Base-by-base conservation (phyloP, 495 filamentous ascomycete genomes). In the Annulohypoxylon nitens region DNA sequence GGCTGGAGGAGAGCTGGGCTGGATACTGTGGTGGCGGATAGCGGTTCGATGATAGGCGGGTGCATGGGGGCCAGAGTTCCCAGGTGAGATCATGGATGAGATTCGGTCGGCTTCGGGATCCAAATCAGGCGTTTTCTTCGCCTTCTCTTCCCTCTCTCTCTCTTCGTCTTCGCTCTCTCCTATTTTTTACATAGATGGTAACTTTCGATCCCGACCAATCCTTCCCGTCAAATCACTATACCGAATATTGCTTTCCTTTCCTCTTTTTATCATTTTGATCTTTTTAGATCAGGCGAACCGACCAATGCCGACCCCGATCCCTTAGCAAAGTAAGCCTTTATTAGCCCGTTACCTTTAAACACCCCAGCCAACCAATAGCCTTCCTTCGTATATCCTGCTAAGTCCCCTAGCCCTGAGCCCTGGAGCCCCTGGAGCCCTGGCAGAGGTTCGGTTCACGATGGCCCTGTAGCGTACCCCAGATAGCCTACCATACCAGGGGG, bases 371-470 rank as follows among this genome's bases (percentile, higher is more conserved):
- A 54, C 50, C 50, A 54, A 33, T 33, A 33, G 50, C 25, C 50
- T 54, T 54, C 25, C 50, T 26, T 54, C 50, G 50, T 54, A 54
- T 54, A 33, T 30, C 12, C 25, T 30, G 5, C 9, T 54, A 54
- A n/a, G 12, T 4, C 12, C 11, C 12, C 12, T 33, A n/a, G 12
- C 1, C 12, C 11, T 5, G 4, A 16, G 43, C 16, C 43, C 43
- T 20, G 43, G n/a, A 12, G 11, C 1, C 43, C 16, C 43, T 47
- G 5, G n/a, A 9, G 4, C 4, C n/a, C 10, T 47, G 7, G 41
- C 16, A 45, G 12, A n/a, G 12, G 7, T 8, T n/a, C 11, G 3
- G 41, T n/a, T 45, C 20, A 23, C 20, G 20, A 23, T 23, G 20
- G 20, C 20, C 20, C 20, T 23, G 1, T 1, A 47, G 43, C 16